Percentiles rank a stretch among this genome's conserved stretches.
These are phyloP conservation scores for Colletotrichum navitas DNA, from an alignment of 2,329 filamentous ascomycete genomes.

Conservation along the genomic window DNA sequence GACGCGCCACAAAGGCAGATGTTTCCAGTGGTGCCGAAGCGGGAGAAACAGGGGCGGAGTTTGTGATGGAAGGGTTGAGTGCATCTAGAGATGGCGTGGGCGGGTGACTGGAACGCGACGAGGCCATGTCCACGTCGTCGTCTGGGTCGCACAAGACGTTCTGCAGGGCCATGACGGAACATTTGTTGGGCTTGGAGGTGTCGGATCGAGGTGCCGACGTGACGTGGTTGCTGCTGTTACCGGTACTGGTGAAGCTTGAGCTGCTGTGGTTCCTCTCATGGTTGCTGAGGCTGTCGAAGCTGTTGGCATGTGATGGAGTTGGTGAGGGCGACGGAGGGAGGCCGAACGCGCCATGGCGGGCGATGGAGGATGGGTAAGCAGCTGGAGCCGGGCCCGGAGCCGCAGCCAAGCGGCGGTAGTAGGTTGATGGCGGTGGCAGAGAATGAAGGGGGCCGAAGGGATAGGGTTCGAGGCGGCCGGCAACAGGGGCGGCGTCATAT, in stretches of 20 bases:
- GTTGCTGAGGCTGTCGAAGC: not conserved
- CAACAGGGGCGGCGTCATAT: conserved; percentile 23
- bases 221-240: not conserved
- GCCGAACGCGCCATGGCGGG: conserved; percentile 29
- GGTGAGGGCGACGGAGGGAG: conserved; percentile 38
- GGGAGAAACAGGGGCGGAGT: conserved; percentile 11
- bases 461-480: conserved; percentile 18
- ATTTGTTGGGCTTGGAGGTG: conserved; percentile 29
- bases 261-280: conserved; percentile 24
- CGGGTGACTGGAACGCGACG: conserved; percentile 36
- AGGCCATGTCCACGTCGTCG: conserved; percentile 18
- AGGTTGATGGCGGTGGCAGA: conserved; percentile 8
- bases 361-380: not conserved
- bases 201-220: conserved; percentile 19
- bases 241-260: conserved; percentile 19
- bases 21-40: conserved; percentile 24
- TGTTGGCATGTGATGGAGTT: conserved; percentile 35
- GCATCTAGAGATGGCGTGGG: conserved; percentile 37
- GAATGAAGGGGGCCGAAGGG: conserved; percentile 7
- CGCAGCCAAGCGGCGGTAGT: conserved; percentile 26
- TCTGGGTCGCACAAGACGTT: conserved; percentile 39
- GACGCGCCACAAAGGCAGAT: conserved; percentile 18
- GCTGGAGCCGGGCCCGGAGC: conserved; percentile 17
- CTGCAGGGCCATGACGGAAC: conserved; percentile 40
- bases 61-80: conserved; percentile 9